A percentile compares a stretch with the other conserved stretches of the same genome.
phyloP scores from a whole-genome alignment of 225 moss, liverwort and hornwort species.

The Polytrichum formosum region DNA sequence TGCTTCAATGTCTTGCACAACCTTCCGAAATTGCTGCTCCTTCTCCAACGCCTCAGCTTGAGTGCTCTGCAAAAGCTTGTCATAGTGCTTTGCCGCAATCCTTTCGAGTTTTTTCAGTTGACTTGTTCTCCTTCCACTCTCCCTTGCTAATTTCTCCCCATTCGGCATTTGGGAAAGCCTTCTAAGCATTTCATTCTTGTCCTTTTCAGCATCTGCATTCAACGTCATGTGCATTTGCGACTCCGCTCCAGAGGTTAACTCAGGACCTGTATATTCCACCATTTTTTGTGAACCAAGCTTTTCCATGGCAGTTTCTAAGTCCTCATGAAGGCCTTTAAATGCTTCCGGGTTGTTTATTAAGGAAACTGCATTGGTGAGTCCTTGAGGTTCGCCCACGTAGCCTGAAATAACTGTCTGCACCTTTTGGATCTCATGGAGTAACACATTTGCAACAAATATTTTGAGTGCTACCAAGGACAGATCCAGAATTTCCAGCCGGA shows the following conservation, averaged over 20 bases:
- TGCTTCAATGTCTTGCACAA: no score
- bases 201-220: conserved; percentile 6
- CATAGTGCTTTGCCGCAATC: no score
- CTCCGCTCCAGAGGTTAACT: no score
- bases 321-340: conserved; percentile 32
- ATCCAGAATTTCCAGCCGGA: no score
- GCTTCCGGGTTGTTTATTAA: conserved; percentile 21
- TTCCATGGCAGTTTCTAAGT: conserved; percentile 11
- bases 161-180: not conserved
- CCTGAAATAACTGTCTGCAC: conserved; percentile 9
- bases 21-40: no score
- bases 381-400: conserved; percentile 1
- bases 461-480: not conserved
- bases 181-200: conserved; percentile 1
- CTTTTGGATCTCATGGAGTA: conserved; percentile 22
- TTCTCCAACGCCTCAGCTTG: no score
- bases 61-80: no score
- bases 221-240: no score
- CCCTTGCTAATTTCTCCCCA: conserved; percentile 1
- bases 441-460: conserved; percentile 1
- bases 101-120: no score
- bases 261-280: not conserved
- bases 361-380: conserved; percentile 13
- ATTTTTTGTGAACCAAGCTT: conserved; percentile 12
- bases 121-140: no score